Evolutionary conservation across 108 stramenopile species (phyloP), one percentile per base, ranked within the genome.

Genomic region (Pseudonitzschia pungens): DNA sequence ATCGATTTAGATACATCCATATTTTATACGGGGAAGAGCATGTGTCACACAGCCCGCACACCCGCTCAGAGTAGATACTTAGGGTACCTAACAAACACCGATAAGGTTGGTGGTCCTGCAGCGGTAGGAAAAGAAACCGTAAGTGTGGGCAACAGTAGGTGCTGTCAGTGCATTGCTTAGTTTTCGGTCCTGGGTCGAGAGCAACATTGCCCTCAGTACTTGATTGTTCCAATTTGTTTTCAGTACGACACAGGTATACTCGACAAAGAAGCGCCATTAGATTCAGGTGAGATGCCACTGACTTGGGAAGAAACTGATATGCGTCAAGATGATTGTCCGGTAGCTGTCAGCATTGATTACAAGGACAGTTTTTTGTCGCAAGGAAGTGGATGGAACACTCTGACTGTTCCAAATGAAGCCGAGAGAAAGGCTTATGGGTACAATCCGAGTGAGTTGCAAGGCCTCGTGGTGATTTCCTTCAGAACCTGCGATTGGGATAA

Each of bases 341-440:
- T 74, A 12, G 52, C 62, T n/a, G 14, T 76, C 0, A 77, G 65
- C 18, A 62, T 74, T n/a, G 83, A 84, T 44, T 60, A 74, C 69
- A 81, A 83, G 43, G 86, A 87, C 54, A 74, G 68, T 28, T 87
- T 79, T 53, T 56, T 71, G 22, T 65, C 73, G 33, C 52, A 68
- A 24, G 45, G 53, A n/a, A 45, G 73, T 57, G 80, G 77, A 26
- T 71, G 74, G 80, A 33, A 42, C 5, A 56, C 32, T n/a, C 36
- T 83, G 15, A 57, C 60, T 11, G 21, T 87, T 62, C 86, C 86
- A 0, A 87, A 87, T 65, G 64, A 69, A 54, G 60, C 52, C 21
- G 86, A 87, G 66, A 26, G 42, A 32, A 26, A 74, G 48, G 70
- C 70, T 32, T 81, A 71, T 36, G 6, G 26, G 6, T 75, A 74